Percentiles rank a stretch among this genome's conserved stretches.
phyloP scores from a whole-genome alignment of 768 basidiomycete genomes.

The Leucocoprinus birnbaumii region DNA sequence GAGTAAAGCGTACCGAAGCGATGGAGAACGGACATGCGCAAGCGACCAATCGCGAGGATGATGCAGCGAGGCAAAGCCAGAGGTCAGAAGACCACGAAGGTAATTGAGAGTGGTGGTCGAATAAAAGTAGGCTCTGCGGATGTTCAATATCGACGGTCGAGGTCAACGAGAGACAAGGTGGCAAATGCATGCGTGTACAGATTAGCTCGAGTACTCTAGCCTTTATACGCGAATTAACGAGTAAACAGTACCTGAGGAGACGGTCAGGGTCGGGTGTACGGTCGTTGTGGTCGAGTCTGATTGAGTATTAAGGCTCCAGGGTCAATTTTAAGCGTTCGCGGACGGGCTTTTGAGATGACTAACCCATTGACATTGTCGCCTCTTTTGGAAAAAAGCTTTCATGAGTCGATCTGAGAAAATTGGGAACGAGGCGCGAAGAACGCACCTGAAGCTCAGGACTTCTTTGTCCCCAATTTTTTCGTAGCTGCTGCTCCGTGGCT shows the following conservation, averaged over 20 bases:
- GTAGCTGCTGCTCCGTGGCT: conserved; percentile 82
- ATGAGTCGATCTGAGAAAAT: neutral
- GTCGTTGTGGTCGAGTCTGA: conserved; percentile 67
- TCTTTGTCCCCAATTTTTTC: conserved; percentile 76
- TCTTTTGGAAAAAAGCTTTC: conserved; percentile 33
- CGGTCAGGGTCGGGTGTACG: conserved; percentile 90
- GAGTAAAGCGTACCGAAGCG: conserved; percentile 53
- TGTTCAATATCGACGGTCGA: neutral
- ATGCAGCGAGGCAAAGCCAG: conserved; percentile 91
- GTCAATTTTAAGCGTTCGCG: conserved; percentile 16
- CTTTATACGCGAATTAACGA: neutral
- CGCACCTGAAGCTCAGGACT: conserved; percentile 84
- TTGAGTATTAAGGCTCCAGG: conserved; percentile 11
- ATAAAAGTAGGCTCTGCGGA: conserved; percentile 87
- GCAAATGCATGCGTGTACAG: neutral
- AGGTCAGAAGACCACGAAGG: conserved; percentile 82
- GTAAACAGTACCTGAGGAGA: conserved; percentile 59
- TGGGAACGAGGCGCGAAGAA: conserved; percentile 8
- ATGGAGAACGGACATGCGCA: conserved; percentile 82
- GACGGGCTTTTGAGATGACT: conserved; percentile 16
- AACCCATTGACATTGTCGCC: conserved; percentile 97
- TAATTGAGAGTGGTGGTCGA: conserved; percentile 93
- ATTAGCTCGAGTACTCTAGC: neutral
- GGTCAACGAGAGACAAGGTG: neutral
- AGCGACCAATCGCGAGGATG: conserved; percentile 93